Conservation (phyloP, 108 stramenopile species). For the Aurantiochytrium sp. region DNA sequence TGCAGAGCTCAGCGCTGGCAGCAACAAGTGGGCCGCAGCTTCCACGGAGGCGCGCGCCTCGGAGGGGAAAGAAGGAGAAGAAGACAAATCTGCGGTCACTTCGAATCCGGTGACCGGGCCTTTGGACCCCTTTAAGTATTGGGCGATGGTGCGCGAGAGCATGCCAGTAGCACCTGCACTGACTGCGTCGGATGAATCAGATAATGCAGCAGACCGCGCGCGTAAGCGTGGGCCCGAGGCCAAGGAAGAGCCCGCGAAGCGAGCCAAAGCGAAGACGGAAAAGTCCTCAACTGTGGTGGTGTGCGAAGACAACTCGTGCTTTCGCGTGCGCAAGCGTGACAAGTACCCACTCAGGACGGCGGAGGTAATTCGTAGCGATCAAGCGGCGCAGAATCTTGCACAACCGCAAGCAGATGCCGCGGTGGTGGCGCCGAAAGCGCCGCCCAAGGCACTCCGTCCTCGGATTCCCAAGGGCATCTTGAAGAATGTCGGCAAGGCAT, state of each 20-base stretch:
- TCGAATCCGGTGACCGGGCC: background rate
- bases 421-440: background rate
- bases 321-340: background rate
- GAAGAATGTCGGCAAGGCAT: slow-evolving; percentile 40
- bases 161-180: background rate
- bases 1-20: background rate
- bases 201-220: background rate
- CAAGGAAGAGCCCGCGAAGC: background rate
- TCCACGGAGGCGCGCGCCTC: too few species aligned
- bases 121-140: background rate
- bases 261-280: background rate
- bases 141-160: background rate
- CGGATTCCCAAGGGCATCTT: slow-evolving; percentile 31
- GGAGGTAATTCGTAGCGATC: background rate
- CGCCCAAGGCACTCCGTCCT: background rate
- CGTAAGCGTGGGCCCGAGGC: background rate
- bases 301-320: slow-evolving; percentile 2
- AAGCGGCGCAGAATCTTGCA: background rate
- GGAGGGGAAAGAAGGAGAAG: too few species aligned
- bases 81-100: background rate
- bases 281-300: background rate
- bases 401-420: background rate
- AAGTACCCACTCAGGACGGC: background rate
- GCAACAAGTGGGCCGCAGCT: too few species aligned
- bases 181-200: background rate